phyloP scores from a whole-genome alignment of 257 asterid genomes.

The Capsicum chinense region DNA sequence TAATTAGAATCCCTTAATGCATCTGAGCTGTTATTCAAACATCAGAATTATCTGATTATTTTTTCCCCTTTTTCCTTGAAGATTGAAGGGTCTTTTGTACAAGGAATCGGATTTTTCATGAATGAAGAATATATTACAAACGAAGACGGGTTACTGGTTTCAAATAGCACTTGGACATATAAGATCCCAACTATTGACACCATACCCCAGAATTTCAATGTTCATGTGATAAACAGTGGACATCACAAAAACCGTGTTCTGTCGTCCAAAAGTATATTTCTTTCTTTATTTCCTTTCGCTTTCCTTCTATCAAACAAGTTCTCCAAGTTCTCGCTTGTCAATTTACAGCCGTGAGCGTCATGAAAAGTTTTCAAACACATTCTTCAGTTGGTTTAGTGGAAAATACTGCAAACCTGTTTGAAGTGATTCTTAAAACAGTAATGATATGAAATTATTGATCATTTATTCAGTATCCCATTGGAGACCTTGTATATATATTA shows the following conservation, averaged over 20 bases:
- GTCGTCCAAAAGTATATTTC: conserved; percentile 73
- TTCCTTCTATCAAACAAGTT: not conserved
- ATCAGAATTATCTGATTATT: not conserved
- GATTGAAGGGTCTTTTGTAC: conserved; percentile 90
- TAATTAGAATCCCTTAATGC: not conserved
- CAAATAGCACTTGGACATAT: conserved; percentile 79
- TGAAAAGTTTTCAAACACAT: not conserved
- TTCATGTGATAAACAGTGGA: conserved; percentile 63
- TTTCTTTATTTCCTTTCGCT: not conserved
- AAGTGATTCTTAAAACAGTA: not conserved
- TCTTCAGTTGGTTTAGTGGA: not conserved
- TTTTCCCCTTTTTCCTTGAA: conserved; percentile 30
- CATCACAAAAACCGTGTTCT: conserved; percentile 67
- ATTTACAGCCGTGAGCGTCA: not conserved
- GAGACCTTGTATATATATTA: no score
- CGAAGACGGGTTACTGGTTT: conserved; percentile 52
- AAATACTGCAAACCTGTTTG: not conserved
- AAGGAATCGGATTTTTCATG: conserved; percentile 89
- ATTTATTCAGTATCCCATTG: not conserved
- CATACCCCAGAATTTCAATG: conserved; percentile 65
- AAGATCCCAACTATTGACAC: conserved; percentile 82
- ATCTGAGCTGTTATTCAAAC: not conserved
- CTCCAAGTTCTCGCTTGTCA: not conserved
- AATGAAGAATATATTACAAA: conserved; percentile 70
- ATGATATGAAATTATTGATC: no score